Base-by-base conservation (phyloP, 495 filamentous ascomycete genomes). In the Viridothelium virens region DNA sequence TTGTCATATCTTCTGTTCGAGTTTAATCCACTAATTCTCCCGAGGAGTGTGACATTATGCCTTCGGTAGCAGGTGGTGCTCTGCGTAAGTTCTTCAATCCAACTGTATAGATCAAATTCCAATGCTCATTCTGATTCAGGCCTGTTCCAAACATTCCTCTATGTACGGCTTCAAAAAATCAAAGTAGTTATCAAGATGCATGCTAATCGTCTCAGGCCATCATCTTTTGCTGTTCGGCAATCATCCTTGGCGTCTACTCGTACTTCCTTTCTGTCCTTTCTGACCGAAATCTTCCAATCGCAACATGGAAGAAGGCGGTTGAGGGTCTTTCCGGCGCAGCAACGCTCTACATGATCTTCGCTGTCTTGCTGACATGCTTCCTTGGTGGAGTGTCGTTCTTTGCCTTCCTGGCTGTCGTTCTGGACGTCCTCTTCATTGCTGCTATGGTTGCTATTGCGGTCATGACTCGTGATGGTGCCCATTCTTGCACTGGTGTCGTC, bases 171-270 rank as follows among this genome's bases (percentile, higher is more conserved):
- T 33, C 11, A 59, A 59, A 3, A 7, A 34, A n/a, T 10, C 6
- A 59, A 14, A 7, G 6, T 59, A 3, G 7, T n/a, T 31, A 14
- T 7, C 11, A 14, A 33, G 31, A 9, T 34, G 6, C 31, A 9
- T 59, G 14, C 53, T 59, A 59, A 59, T 36, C 7, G 53, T 33
- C 18, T 59, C 18, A 59, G 53, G 53, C 78, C 56, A 75, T 96
- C n/a, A 82, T 91, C 70, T 88, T 93, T 77, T 80, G 85, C 72
- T 88, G 83, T 72, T 79, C 85, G 36, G 87, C 80, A 65, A 79
- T 94, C 65, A 84, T 92, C 65, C 82, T 96, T 61, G 90, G 85
- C 73, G 85, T 95, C 68, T 92, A 87, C 82, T 90, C 88, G 36
- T 96, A 89, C 77, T 87, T 86, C 79, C 79, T 89, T 36, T 80